Evolutionary conservation across 148 eudicot species (phyloP).

Genomic region (Suaeda aralocaspica): DNA sequence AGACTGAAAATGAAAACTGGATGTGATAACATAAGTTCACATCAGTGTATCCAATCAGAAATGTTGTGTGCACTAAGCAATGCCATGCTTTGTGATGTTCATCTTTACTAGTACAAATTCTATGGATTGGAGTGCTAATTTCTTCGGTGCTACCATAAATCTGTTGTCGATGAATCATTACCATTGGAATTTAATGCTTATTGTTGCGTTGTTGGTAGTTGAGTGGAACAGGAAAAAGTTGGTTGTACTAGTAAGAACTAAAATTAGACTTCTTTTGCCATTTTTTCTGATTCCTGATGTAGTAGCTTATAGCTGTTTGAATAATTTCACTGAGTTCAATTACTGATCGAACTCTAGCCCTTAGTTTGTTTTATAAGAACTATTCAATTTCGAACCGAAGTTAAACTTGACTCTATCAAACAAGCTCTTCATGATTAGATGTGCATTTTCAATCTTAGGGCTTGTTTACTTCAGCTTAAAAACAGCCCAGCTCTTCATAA

Average conservation of each 20-base stretch:
- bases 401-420: too few relatives aligned
- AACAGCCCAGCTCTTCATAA: too few relatives aligned
- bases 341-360: too few relatives aligned
- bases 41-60: slow-evolving; percentile 2
- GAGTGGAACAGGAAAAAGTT: background rate
- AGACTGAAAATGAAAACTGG: slow-evolving; percentile 2
- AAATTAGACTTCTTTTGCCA: too few relatives aligned
- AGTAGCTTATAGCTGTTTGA: too few relatives aligned
- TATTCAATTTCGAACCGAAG: too few relatives aligned
- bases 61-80: background rate
- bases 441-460: too few relatives aligned
- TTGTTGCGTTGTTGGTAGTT: slow-evolving; percentile 11
- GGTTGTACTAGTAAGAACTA: background rate
- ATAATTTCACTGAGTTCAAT: too few relatives aligned
- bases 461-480: too few relatives aligned
- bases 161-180: slow-evolving; percentile 2
- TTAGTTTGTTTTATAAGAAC: too few relatives aligned
- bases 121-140: background rate
- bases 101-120: background rate
- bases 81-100: slow-evolving; percentile 7
- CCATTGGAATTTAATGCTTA: slow-evolving; percentile 6
- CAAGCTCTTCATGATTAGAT: too few relatives aligned
- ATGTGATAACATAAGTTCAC: slow-evolving; percentile 7
- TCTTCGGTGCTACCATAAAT: slow-evolving; percentile 1
- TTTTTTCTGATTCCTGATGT: too few relatives aligned